A percentile compares a stretch with the other conserved stretches of the same genome.
phyloP scores from a whole-genome alignment of 495 filamentous ascomycete genomes.

The Hyphodiscus hymeniophilus region DNA sequence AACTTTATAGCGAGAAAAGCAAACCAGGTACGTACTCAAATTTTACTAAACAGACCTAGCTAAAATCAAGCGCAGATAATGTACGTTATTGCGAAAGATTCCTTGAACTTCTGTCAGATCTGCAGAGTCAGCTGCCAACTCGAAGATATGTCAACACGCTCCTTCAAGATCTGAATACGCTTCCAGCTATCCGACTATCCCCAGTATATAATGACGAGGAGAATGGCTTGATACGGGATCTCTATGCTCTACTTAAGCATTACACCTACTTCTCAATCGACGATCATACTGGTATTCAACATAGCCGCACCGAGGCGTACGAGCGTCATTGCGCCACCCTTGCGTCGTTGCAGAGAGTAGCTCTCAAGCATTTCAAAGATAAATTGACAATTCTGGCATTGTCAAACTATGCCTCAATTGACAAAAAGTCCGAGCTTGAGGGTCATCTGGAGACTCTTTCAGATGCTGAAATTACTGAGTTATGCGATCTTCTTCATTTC shows the following conservation, averaged over 20 bases:
- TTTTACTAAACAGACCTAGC: neutral
- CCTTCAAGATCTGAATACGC: slow-evolving; percentile 82
- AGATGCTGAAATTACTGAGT: slow-evolving; percentile 60
- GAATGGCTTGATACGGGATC: slow-evolving; percentile 74
- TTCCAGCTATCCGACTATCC: slow-evolving; percentile 73
- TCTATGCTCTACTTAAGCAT: slow-evolving; percentile 70
- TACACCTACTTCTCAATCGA: slow-evolving; percentile 86
- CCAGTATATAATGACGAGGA: slow-evolving; percentile 65
- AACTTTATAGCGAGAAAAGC: slow-evolving; percentile 51
- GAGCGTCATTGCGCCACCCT: slow-evolving; percentile 69
- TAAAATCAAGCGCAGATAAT: slow-evolving; percentile 41
- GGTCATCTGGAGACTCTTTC: slow-evolving; percentile 64
- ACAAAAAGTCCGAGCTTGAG: slow-evolving; percentile 69
- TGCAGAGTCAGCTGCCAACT: slow-evolving; percentile 90
- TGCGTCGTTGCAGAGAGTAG: slow-evolving; percentile 71
- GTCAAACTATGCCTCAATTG: slow-evolving; percentile 85
- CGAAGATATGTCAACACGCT: slow-evolving; percentile 89
- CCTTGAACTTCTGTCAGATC: slow-evolving; percentile 80
- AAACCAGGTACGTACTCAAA: slow-evolving; percentile 24
- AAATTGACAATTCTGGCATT: slow-evolving; percentile 86
- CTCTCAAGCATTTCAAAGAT: slow-evolving; percentile 77
- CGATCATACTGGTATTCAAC: slow-evolving; percentile 76
- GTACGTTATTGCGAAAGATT: slow-evolving; percentile 86
- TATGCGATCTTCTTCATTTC: slow-evolving; percentile 67
- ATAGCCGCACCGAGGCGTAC: slow-evolving; percentile 63